Base-by-base conservation (phyloP, 768 basidiomycete species). In the Daedalea quercina region DNA sequence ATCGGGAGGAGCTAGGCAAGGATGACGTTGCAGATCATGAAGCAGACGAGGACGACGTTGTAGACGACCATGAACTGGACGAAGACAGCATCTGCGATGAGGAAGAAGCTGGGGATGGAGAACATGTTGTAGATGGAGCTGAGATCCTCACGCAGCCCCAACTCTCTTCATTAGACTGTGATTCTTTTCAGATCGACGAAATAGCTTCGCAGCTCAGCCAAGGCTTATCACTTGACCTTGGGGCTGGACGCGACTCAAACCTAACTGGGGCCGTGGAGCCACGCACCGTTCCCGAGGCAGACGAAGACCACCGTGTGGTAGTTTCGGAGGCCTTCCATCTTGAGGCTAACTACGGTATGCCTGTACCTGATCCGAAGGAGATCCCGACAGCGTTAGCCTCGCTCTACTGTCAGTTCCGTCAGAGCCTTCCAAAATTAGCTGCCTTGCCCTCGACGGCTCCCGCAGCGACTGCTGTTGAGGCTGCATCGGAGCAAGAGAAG, bases 351-450 rank as follows among this genome's bases (percentile, higher is more conserved):
- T 25, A 44, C 23, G 17, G 9, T 11, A 26, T 44, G 9, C 20
- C 23, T 25, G 9, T 22, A 20, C 9, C 17, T 19, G 15, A 15
- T 40, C 37, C 46, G 22, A 53, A 56, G 7, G 41, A 54, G 7
- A 54, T 81, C 40, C 57, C 68, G 24, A 62, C 57, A 17, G 62
- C 71, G 33, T 57, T 86, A 9, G 68, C 70, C n/a, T 62, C 69
- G 17, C 65, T 83, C 9, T 84, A 80, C 59, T 60, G 54, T 19
- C 52, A 62, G 20, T 68, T 56, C 41, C 60, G 55, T 24, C 57
- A 54, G 3, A 67, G 64, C 54, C 50, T 62, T 1, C 57, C 56
- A 1, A 44, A 55, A 11, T 44, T 65, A 0, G 45, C 47, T 2
- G 57, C 54, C 17, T 44, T 66, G 15, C 37, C 60, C 2, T 26